phyloP scores from a whole-genome alignment of 2,329 filamentous ascomycete genomes.

The Plenodomus biglobosus region DNA sequence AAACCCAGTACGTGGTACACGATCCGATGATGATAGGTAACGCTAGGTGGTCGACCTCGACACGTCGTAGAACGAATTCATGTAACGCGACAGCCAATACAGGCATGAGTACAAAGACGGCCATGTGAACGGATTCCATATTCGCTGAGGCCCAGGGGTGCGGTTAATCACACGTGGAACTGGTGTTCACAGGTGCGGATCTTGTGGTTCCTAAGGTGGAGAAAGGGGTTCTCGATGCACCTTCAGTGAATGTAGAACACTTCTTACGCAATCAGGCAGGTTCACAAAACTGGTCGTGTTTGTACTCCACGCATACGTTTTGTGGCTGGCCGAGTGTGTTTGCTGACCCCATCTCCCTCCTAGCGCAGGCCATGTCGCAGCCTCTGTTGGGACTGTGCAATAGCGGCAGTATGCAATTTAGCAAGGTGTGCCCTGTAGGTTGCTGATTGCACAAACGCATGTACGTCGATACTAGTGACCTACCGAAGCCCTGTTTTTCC shows the following conservation, averaged over 20 bases:
- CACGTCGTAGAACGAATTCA: slow-evolving; percentile 16
- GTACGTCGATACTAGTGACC: background rate
- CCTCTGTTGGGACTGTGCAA: background rate
- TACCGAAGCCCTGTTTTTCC: background rate
- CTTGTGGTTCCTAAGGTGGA: background rate
- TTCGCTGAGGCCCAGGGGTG: background rate
- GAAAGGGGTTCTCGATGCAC: background rate
- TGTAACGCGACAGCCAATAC: slow-evolving; percentile 17
- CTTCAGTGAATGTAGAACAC: no score
- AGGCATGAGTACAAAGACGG: slow-evolving; percentile 6
- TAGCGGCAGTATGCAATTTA: background rate
- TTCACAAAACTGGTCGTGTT: background rate
- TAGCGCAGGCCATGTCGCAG: background rate
- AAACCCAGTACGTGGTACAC: slow-evolving; percentile 11
- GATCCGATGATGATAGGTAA: slow-evolving; percentile 13
- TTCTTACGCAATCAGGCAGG: background rate
- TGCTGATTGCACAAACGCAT: background rate
- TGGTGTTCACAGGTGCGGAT: background rate
- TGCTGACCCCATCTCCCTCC: background rate
- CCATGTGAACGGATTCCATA: slow-evolving; percentile 9
- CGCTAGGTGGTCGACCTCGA: slow-evolving; percentile 21
- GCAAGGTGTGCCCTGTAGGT: no score
- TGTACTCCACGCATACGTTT: background rate
- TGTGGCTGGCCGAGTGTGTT: background rate
- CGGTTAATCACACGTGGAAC: background rate